Base-by-base conservation (phyloP, 225 moss, liverwort and hornwort genomes). In the Ulota crispa region DNA sequence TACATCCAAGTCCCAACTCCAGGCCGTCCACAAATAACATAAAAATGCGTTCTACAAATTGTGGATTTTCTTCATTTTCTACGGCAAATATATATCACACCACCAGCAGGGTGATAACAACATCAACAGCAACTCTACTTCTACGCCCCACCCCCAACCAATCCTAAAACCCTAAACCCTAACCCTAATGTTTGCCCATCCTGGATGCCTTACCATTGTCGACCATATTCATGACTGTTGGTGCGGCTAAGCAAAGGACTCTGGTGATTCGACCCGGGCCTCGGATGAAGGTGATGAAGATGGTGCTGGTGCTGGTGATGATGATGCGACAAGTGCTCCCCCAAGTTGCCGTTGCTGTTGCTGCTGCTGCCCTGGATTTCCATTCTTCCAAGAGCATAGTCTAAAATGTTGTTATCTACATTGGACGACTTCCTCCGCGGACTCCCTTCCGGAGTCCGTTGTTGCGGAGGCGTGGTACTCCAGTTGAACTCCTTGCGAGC, bases 371-470 rank as follows among this genome's bases (percentile, higher is more conserved):
- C 88, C 47, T 83, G 89, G 63, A 82, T 50, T 21, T 82, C 82
- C 83, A 93, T 93, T 89, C 94, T 82, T 59, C 97, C 93, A 31
- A 93, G 68, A 21, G 97, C 93, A 73, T 91, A 89, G 77, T 91
- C 93, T 85, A 96, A 80, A 85, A 93, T 92, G 67, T 92, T 90
- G 80, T 87, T 92, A 86, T 92, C 87, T 76, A 89, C 91, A 87
- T 83, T 75, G 50, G 84, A 32, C 72, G 85, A 75, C 86, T 89
- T 80, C 82, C 93, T 86, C 52, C 90, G 78, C 19, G 96, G 96
- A 86, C 97, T 97, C 34, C 93, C 92, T 36, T 97, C 97, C 4
- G 93, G 93, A 9, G 95, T 97, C 13, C 93, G 92, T 64, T 97
- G 92, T 57, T 95, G 93, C 11, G 92, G 86, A 75, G 95, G 85